Evolutionary conservation across 2,329 filamentous ascomycete species (phyloP).

Genomic region (Teratosphaeria gauchensis): DNA sequence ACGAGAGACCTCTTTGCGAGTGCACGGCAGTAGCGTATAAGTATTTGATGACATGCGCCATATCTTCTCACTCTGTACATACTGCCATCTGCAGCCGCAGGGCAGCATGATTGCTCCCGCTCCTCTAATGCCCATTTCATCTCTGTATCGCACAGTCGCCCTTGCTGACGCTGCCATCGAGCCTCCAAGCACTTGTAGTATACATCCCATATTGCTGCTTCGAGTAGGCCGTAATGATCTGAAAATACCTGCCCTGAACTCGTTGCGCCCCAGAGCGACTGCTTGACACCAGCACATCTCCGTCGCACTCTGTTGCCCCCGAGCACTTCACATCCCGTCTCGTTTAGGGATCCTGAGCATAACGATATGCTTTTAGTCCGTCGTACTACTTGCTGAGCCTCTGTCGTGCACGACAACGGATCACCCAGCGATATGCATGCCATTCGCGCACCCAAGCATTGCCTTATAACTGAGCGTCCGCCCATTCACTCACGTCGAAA

Average conservation of each 20-base stretch:
- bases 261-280: no score
- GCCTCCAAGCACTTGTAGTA: background rate
- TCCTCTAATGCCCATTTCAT: background rate
- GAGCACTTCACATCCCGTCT: no score
- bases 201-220: background rate
- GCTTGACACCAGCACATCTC: no score
- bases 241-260: no score
- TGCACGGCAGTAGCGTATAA: background rate
- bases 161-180: background rate
- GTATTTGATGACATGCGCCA: background rate
- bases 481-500: no score
- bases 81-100: no score
- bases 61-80: background rate
- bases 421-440: no score
- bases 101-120: background rate
- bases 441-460: no score
- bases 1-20: background rate
- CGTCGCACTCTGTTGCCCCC: no score
- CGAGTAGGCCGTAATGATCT: background rate
- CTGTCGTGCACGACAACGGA: background rate
- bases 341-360: no score
- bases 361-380: background rate
- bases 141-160: background rate
- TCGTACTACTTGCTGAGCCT: background rate
- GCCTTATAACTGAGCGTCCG: no score